A percentile compares a stretch with the other conserved stretches of the same genome.
Evolutionary conservation across 2,329 filamentous ascomycete species (phyloP).

Genomic region (Aspergillus ochraceus): DNA sequence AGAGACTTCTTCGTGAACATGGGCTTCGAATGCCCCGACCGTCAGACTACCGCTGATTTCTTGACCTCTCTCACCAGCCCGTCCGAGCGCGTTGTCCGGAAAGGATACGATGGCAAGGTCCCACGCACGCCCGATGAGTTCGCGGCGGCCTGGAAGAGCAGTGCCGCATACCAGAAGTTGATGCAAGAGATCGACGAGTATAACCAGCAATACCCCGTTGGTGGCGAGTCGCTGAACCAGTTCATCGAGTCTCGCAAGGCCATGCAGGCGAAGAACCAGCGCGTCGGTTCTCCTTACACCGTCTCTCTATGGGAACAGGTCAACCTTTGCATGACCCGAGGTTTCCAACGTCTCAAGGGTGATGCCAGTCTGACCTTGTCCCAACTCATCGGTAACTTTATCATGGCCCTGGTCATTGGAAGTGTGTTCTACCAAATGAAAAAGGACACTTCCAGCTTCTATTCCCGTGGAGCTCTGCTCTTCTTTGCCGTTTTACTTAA

Average conservation of each 20-base stretch:
- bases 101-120: constrained; percentile 62
- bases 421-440: constrained; percentile 79
- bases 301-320: constrained; percentile 76
- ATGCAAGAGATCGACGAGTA: constrained; percentile 47
- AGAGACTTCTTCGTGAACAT: constrained; percentile 67
- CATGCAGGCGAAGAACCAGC: constrained; percentile 49
- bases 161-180: constrained; percentile 46
- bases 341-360: constrained; percentile 72
- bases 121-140: constrained; percentile 72
- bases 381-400: constrained; percentile 65
- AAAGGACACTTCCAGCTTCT: constrained; percentile 69
- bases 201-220: constrained; percentile 43
- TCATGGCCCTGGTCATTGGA: constrained; percentile 75
- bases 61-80: constrained; percentile 70
- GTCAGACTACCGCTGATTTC: constrained; percentile 72
- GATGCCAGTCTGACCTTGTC: constrained; percentile 74
- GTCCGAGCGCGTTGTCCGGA: constrained; percentile 55
- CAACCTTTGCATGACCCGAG: constrained; percentile 75
- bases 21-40: constrained; percentile 68
- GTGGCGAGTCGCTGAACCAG: constrained; percentile 40
- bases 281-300: constrained; percentile 76
- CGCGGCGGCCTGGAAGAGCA: constrained; percentile 57
- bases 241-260: constrained; percentile 45
- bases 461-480: constrained; percentile 72
- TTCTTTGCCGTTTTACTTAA: constrained; percentile 90